A percentile compares a stretch with the other conserved stretches of the same genome.
These are phyloP conservation scores for Zygoascus biomembranicola DNA, from an alignment of 805 yeast species.

Conservation along the genomic window DNA sequence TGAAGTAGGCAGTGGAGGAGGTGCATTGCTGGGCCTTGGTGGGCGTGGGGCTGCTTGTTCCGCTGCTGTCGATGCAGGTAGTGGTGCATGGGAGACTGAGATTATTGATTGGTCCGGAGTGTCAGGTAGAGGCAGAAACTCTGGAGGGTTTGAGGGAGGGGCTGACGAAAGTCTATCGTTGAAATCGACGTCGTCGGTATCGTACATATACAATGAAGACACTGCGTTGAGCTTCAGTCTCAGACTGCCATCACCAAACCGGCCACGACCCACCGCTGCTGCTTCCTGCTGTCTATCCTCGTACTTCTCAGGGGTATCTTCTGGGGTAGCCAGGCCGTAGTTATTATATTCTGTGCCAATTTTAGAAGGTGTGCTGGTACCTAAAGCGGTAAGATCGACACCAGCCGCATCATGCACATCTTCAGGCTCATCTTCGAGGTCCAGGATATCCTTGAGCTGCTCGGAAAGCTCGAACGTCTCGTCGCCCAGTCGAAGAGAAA, in stretches of 20 bases:
- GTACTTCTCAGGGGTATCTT: neutral
- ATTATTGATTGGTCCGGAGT: neutral
- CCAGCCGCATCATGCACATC: neutral
- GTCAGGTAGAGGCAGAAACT: conserved; percentile 1
- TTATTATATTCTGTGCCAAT: neutral
- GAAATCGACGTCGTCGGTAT: neutral
- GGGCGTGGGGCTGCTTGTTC: neutral
- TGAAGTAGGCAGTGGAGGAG: neutral
- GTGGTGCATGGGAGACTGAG: no score
- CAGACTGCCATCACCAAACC: neutral
- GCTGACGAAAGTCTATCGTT: conserved; percentile 1
- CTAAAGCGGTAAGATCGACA: neutral
- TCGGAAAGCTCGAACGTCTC: conserved; percentile 8
- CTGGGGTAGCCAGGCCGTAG: neutral
- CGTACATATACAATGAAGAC: neutral
- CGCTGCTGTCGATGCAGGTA: neutral
- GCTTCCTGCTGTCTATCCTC: neutral
- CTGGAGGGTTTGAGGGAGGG: neutral
- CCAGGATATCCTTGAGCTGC: conserved; percentile 10
- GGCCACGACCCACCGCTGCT: neutral
- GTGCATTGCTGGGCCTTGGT: neutral
- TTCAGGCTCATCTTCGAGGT: neutral
- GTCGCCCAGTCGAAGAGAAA: conserved; percentile 3
- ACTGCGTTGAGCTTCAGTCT: neutral
- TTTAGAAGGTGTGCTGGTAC: neutral